Evolutionary conservation across 2,329 filamentous ascomycete species (phyloP).

Genomic region (Colletotrichum sidae): DNA sequence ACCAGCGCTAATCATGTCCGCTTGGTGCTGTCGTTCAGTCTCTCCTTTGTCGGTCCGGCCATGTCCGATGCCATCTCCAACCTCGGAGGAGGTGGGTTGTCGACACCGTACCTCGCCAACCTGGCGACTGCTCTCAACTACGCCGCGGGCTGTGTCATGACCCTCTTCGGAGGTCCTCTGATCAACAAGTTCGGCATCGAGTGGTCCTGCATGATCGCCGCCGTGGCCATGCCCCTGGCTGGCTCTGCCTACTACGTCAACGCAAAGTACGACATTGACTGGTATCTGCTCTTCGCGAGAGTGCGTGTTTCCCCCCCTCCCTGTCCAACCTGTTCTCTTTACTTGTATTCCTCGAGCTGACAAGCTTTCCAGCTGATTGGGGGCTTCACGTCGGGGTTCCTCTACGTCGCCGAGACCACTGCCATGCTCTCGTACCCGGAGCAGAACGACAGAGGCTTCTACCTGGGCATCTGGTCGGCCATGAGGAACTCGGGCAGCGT

Average conservation of each 20-base stretch:
- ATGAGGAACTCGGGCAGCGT: slow-evolving; percentile 45
- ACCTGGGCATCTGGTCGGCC: slow-evolving; percentile 41
- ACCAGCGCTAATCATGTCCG: background rate
- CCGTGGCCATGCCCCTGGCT: slow-evolving; percentile 46
- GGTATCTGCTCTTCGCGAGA: slow-evolving; percentile 47
- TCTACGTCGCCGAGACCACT: slow-evolving; percentile 44
- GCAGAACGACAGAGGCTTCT: slow-evolving; percentile 36
- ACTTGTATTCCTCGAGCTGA: too few species aligned
- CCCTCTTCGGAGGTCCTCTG: slow-evolving; percentile 47
- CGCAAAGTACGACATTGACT: slow-evolving; percentile 43
- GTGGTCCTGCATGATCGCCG: slow-evolving; percentile 50
- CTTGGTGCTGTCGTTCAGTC: background rate
- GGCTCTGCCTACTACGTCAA: slow-evolving; percentile 50
- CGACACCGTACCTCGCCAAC: slow-evolving; percentile 31
- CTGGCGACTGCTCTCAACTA: slow-evolving; percentile 26
- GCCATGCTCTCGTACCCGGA: slow-evolving; percentile 42
- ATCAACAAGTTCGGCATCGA: slow-evolving; percentile 54
- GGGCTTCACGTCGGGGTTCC: slow-evolving; percentile 40
- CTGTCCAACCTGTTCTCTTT: too few species aligned
- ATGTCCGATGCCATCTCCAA: slow-evolving; percentile 34
- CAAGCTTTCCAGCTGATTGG: background rate
- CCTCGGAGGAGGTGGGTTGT: slow-evolving; percentile 28
- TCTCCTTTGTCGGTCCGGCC: slow-evolving; percentile 29
- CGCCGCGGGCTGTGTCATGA: slow-evolving; percentile 19
- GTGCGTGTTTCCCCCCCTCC: background rate